These are phyloP conservation scores for Aspergillus hiratsukae DNA, from an alignment of 2,329 filamentous ascomycete genomes.

Conservation along the genomic window DNA sequence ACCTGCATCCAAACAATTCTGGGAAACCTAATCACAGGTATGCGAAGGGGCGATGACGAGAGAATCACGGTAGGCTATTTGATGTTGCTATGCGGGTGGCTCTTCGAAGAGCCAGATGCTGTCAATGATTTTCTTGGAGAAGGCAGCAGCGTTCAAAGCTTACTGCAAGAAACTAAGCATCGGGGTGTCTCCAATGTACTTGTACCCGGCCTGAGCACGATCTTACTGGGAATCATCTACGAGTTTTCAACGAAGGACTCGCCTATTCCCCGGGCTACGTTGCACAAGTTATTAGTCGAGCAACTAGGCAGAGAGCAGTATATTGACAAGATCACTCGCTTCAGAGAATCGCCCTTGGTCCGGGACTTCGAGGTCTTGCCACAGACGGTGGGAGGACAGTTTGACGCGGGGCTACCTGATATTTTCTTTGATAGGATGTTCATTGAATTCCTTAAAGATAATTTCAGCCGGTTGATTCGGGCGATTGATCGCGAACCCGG, in stretches of 20 bases:
- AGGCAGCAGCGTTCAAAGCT: conserved; percentile 82
- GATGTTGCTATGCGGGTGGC: conserved; percentile 82
- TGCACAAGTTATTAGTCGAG: conserved; percentile 73
- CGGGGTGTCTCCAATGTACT: conserved; percentile 58
- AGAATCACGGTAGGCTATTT: conserved; percentile 78
- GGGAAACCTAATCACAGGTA: conserved; percentile 74
- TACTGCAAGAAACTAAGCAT: conserved; percentile 71
- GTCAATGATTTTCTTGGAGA: conserved; percentile 92
- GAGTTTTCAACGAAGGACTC: conserved; percentile 98
- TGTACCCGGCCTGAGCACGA: conserved; percentile 75
- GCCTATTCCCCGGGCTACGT: conserved; percentile 72
- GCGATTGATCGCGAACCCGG: conserved; percentile 89
- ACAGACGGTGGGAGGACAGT: conserved; percentile 56
- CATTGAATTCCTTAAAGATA: conserved; percentile 92
- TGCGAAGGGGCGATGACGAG: conserved; percentile 72
- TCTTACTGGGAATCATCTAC: conserved; percentile 82
- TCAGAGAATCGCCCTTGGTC: conserved; percentile 73
- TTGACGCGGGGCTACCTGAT: conserved; percentile 61
- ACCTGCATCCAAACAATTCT: conserved; percentile 87
- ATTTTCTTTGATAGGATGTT: conserved; percentile 84
- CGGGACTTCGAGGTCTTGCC: conserved; percentile 86
- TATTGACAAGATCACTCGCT: conserved; percentile 70
- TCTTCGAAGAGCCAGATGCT: conserved; percentile 86
- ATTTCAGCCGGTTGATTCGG: conserved; percentile 78
- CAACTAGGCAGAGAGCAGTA: conserved; percentile 83